phyloP scores from a whole-genome alignment of 2,329 filamentous ascomycete species.

The Sarocladium strictum region DNA sequence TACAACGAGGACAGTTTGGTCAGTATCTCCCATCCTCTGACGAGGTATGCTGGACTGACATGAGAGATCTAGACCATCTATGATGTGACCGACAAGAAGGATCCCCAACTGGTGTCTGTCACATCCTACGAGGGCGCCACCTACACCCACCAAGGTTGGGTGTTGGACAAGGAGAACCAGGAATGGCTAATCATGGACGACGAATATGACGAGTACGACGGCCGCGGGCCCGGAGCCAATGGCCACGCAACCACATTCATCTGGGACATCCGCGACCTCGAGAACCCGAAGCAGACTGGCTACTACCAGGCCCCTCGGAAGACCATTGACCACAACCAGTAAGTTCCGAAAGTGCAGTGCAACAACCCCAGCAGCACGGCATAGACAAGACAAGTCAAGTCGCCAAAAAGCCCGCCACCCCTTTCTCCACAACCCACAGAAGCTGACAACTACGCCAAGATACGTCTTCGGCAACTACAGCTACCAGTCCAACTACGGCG shows the following conservation, averaged over 20 bases:
- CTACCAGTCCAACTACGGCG: slow-evolving; percentile 46
- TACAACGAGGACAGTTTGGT: slow-evolving; percentile 35
- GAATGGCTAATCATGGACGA: slow-evolving; percentile 46
- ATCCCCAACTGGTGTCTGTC: slow-evolving; percentile 40
- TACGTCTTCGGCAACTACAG: slow-evolving; percentile 37
- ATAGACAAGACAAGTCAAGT: too few species aligned
- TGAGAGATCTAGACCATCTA: slow-evolving; percentile 35
- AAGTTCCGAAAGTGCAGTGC: slow-evolving; percentile 19
- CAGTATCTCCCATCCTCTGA: neutral
- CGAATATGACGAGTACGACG: slow-evolving; percentile 43
- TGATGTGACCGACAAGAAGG: slow-evolving; percentile 44
- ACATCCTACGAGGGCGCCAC: slow-evolving; percentile 50
- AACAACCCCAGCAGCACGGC: neutral
- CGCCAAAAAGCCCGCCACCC: too few species aligned
- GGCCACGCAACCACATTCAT: slow-evolving; percentile 31
- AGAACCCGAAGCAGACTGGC: slow-evolving; percentile 29
- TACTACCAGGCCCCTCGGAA: slow-evolving; percentile 28
- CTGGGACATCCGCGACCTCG: slow-evolving; percentile 36
- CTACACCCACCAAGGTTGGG: slow-evolving; percentile 54
- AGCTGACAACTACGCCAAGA: slow-evolving; percentile 6
- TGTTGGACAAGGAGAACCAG: slow-evolving; percentile 38
- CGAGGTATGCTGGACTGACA: neutral
- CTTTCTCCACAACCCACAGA: too few species aligned
- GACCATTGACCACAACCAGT: slow-evolving; percentile 40
- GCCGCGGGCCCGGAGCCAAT: slow-evolving; percentile 25